Evolutionary conservation across 2,329 filamentous ascomycete genomes (phyloP).

Genomic region (Colletotrichum tropicicola): DNA sequence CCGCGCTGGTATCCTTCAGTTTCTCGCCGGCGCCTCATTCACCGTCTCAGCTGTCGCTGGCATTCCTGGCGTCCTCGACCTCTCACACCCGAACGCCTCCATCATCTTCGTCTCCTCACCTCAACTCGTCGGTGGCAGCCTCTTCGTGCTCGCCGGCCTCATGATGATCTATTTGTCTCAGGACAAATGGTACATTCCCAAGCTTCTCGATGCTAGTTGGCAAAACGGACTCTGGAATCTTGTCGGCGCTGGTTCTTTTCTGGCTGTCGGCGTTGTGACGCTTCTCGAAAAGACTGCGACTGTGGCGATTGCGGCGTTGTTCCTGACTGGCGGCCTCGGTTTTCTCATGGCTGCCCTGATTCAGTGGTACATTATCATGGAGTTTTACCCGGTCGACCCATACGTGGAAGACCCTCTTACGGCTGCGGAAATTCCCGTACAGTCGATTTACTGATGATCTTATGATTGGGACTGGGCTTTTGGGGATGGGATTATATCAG

Average conservation of each 20-base stretch:
- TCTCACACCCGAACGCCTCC: conserved; percentile 12
- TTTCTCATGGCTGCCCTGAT: conserved; percentile 20
- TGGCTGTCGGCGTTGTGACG: conserved; percentile 17
- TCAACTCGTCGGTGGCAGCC: conserved; percentile 20
- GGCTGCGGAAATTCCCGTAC: conserved; percentile 18
- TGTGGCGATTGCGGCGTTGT: conserved; percentile 3
- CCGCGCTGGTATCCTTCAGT: conserved; percentile 20
- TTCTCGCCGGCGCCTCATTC: conserved; percentile 13
- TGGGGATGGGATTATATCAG: conserved; percentile 2
- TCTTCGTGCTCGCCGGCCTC: conserved; percentile 18
- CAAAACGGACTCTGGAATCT: conserved; percentile 27
- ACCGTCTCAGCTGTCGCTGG: conserved; percentile 16
- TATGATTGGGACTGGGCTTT: not conserved
- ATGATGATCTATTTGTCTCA: conserved; percentile 20
- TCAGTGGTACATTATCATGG: conserved; percentile 30
- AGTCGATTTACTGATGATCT: conserved; percentile 23
- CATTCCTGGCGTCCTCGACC: conserved; percentile 20
- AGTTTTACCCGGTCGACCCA: conserved; percentile 20
- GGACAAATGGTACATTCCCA: conserved; percentile 19
- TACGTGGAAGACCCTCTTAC: not conserved
- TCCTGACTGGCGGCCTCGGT: conserved; percentile 11
- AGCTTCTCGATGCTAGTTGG: conserved; percentile 21
- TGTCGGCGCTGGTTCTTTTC: conserved; percentile 15
- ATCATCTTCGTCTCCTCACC: conserved; percentile 22
- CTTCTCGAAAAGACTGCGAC: conserved; percentile 1